phyloP scores from a whole-genome alignment of 306 rosid genomes.

The Calophaca sinica region DNA sequence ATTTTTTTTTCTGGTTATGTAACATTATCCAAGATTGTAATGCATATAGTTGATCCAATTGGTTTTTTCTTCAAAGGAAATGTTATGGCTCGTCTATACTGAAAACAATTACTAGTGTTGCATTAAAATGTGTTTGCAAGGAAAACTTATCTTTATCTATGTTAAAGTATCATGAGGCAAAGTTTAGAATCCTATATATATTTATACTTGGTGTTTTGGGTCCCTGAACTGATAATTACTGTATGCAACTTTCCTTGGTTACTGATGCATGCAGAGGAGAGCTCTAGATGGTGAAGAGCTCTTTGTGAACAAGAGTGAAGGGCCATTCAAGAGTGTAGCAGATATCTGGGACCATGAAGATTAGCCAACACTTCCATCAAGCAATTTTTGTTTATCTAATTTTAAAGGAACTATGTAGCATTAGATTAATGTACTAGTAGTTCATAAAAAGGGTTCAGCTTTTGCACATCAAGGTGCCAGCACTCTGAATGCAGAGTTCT shows the following conservation, averaged over 20 bases:
- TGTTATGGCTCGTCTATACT: no score
- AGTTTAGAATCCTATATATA: no score
- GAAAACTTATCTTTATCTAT: no score
- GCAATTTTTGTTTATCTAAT: background rate
- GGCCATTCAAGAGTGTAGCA: constrained; percentile 52
- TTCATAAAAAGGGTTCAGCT: constrained; percentile 32
- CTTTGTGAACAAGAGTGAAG: constrained; percentile 53
- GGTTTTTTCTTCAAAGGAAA: no score
- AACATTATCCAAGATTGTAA: no score
- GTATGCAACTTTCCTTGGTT: background rate
- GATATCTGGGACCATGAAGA: constrained; percentile 60
- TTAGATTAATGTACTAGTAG: constrained; percentile 37
- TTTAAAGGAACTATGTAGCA: background rate
- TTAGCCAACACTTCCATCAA: constrained; percentile 41
- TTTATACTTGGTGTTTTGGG: no score
- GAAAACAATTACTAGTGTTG: no score
- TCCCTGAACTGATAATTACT: background rate
- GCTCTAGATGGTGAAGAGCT: constrained; percentile 56
- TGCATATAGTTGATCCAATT: no score
- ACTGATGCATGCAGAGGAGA: constrained; percentile 47
- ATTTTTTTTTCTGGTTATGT: no score
- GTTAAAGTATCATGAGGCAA: no score
- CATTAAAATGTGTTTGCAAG: no score
- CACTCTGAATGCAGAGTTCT: constrained; percentile 21
- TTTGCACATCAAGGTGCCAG: constrained; percentile 17